A percentile compares a stretch with the other conserved stretches of the same genome.
Evolutionary conservation across 129 eudicot species (phyloP).

Genomic region (Tanacetum coccineum): DNA sequence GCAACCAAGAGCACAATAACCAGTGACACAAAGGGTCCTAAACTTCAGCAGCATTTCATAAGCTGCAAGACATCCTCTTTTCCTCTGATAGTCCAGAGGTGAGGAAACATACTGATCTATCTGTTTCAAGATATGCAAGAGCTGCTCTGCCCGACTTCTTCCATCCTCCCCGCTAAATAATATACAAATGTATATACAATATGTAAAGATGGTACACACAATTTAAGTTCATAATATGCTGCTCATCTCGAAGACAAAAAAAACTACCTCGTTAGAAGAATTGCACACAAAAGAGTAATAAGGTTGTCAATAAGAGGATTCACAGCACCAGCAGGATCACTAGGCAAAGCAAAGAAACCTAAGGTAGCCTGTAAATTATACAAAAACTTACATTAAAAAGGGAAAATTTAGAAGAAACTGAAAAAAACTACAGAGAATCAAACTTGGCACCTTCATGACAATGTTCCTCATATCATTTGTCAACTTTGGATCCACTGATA

Average conservation of each 20-base stretch:
- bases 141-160: constrained; percentile 96
- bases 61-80: constrained; percentile 92
- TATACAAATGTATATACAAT: too few species aligned
- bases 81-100: constrained; percentile 84
- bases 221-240: constrained; percentile 8
- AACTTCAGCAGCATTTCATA: constrained; percentile 88
- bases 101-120: constrained; percentile 89
- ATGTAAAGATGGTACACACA: not conserved
- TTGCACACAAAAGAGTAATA: constrained; percentile 76
- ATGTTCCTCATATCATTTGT: constrained; percentile 84
- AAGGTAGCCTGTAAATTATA: constrained; percentile 70
- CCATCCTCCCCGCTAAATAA: constrained; percentile 91
- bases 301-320: constrained; percentile 85
- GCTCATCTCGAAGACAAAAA: not conserved
- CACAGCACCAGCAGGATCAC: constrained; percentile 77
- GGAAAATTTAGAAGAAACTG: not conserved
- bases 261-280: constrained; percentile 89
- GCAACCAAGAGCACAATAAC: constrained; percentile 91
- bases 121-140: constrained; percentile 85
- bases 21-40: constrained; percentile 74
- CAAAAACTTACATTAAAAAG: not conserved
- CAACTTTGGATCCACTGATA: constrained; percentile 96
- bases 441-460: constrained; percentile 71
- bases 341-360: constrained; percentile 91
- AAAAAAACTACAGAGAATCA: constrained; percentile 7